phyloP scores from a whole-genome alignment of 2,329 filamentous ascomycete species.

The Aspergillus novofumigatus region DNA sequence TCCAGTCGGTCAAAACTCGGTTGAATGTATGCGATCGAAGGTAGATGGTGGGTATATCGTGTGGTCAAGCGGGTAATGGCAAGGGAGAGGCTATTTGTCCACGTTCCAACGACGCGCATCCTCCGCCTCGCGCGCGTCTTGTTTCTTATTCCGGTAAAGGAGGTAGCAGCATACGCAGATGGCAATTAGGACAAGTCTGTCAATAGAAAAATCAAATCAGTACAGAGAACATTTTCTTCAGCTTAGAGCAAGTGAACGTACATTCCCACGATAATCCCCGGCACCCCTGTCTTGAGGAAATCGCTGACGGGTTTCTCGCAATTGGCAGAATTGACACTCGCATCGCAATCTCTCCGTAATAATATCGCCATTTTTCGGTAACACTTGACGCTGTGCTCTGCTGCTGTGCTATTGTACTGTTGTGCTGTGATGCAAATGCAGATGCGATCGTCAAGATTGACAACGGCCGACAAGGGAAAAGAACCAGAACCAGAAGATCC shows the following conservation, averaged over 20 bases:
- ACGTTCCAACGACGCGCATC: constrained; percentile 10
- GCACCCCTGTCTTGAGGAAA: constrained; percentile 16
- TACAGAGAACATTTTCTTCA: neutral
- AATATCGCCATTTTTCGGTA: neutral
- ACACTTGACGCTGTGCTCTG: neutral
- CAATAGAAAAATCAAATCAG: neutral
- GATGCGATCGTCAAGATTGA: neutral
- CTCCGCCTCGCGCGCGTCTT: constrained; percentile 11
- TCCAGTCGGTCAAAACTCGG: neutral
- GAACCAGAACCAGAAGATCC: neutral
- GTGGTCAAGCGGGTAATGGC: neutral
- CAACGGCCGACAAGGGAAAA: neutral
- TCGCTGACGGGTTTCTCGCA: constrained; percentile 15
- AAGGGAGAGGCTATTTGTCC: neutral
- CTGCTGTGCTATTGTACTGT: no score
- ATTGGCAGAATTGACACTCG: neutral
- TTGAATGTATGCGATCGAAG: no score
- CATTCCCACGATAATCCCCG: constrained; percentile 14
- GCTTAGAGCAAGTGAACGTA: constrained; percentile 3
- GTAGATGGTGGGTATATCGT: neutral
- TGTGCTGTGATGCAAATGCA: no score
- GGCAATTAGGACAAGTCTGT: constrained; percentile 10
- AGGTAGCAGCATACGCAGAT: constrained; percentile 10
- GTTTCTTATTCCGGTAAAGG: constrained; percentile 14
- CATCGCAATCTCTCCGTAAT: neutral